Percentiles rank a stretch among this genome's conserved stretches.
phyloP scores from a whole-genome alignment of 192 early-diverging fungal genomes.

The Gigaspora rosea region DNA sequence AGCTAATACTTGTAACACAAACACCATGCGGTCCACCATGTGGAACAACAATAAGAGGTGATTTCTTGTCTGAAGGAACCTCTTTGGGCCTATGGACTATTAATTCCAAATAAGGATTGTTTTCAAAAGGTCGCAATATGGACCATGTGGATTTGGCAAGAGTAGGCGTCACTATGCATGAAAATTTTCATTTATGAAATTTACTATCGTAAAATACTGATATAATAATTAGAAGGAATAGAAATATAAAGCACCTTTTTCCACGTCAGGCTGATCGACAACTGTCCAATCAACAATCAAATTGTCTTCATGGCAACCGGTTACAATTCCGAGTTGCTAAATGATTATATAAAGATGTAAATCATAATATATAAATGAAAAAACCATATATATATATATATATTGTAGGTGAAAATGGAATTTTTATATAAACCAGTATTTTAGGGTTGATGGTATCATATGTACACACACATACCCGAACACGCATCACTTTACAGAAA shows the following conservation, averaged over 20 bases:
- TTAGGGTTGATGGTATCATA: too few species aligned
- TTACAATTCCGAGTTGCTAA: neutral
- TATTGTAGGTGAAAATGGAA: constrained; percentile 33
- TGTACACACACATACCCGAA: too few species aligned
- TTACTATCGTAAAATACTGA: neutral
- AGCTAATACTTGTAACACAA: constrained; percentile 55
- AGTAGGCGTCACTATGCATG: neutral
- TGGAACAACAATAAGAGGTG: constrained; percentile 69
- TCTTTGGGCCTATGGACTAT: constrained; percentile 42
- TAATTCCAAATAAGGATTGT: constrained; percentile 42
- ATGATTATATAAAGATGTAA: neutral
- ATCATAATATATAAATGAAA: constrained; percentile 9
- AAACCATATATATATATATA: constrained; percentile 10
- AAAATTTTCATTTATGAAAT: neutral
- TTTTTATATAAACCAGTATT: constrained; percentile 19
- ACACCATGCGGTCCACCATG: constrained; percentile 79
- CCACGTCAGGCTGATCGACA: neutral
- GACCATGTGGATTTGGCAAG: constrained; percentile 38
- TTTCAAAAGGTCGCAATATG: constrained; percentile 36
- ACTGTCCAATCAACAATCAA: neutral
- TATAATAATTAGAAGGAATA: neutral
- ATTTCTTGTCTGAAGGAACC: constrained; percentile 35
- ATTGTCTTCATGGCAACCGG: neutral
- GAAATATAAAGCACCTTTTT: neutral
- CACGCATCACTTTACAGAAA: too few species aligned